Evolutionary conservation across 2,329 filamentous ascomycete genomes (phyloP).

Genomic region (Beauveria australis): DNA sequence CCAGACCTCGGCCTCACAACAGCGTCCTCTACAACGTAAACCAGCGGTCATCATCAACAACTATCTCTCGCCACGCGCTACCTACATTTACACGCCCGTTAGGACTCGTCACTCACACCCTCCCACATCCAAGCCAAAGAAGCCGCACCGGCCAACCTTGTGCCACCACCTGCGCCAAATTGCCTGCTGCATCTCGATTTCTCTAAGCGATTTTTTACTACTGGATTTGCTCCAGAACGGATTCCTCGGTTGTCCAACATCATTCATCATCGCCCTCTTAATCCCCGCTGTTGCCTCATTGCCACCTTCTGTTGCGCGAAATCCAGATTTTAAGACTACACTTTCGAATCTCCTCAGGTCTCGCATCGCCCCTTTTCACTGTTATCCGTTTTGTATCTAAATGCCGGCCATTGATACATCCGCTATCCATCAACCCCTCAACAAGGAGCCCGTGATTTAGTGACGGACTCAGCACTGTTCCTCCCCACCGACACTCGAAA

Average conservation of each 20-base stretch:
- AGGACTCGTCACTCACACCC: background rate
- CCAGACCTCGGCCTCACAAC: background rate
- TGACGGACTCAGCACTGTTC: background rate
- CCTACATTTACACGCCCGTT: background rate
- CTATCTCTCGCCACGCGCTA: background rate
- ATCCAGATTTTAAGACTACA: background rate
- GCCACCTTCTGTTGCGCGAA: background rate
- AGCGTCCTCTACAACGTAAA: background rate
- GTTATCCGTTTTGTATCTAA: slow-evolving; percentile 5
- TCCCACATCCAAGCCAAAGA: background rate
- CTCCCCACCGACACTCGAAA: background rate
- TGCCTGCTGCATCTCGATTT: background rate
- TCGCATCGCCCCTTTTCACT: background rate
- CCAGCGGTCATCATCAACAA: background rate
- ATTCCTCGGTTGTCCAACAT: background rate
- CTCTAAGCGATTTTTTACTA: background rate
- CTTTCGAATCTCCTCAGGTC: background rate
- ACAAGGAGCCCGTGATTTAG: background rate
- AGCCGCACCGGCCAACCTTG: background rate
- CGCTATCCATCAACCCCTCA: background rate
- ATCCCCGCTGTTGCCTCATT: background rate
- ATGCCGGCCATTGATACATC: background rate
- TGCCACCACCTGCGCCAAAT: background rate
- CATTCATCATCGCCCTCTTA: background rate
- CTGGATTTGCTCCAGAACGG: too few species aligned